Percentiles rank a stretch among this genome's conserved stretches.
phyloP scores from a whole-genome alignment of 768 basidiomycete genomes.

The Mycena belliarum region DNA sequence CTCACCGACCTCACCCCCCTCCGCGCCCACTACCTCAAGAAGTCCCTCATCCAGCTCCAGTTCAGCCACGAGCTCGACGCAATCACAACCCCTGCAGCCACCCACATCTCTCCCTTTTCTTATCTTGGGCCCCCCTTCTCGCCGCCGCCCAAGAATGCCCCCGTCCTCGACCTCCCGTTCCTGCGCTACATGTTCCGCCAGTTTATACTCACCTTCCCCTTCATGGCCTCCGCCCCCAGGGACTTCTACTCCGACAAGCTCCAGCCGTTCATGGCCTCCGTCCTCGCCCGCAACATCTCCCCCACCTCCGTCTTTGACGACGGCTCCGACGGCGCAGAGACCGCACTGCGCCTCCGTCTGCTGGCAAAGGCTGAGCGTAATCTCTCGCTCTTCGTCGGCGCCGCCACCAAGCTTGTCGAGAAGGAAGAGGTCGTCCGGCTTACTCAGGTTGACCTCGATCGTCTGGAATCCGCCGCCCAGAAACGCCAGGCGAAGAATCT shows the following conservation, averaged over 20 bases:
- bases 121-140: slow-evolving; percentile 89
- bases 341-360: slow-evolving; percentile 65
- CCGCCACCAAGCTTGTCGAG: slow-evolving; percentile 81
- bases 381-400: slow-evolving; percentile 75
- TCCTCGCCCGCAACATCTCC: slow-evolving; percentile 78
- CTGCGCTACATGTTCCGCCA: slow-evolving; percentile 88
- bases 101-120: slow-evolving; percentile 68
- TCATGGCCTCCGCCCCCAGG: slow-evolving; percentile 85
- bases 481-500: slow-evolving; percentile 54
- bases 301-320: slow-evolving; percentile 62
- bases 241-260: slow-evolving; percentile 94
- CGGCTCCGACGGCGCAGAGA: slow-evolving; percentile 48
- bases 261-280: slow-evolving; percentile 87
- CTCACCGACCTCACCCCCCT: slow-evolving; percentile 67
- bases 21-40: slow-evolving; percentile 98
- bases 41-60: slow-evolving; percentile 87
- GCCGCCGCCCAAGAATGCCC: slow-evolving; percentile 60
- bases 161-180: slow-evolving; percentile 78
- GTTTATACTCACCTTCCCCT: slow-evolving; percentile 93
- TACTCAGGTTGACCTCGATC: slow-evolving; percentile 79
- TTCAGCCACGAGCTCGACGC: slow-evolving; percentile 76
- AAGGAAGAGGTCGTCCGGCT: slow-evolving; percentile 89
- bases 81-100: slow-evolving; percentile 52
- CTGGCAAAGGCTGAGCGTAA: slow-evolving; percentile 83
- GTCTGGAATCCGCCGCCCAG: slow-evolving; percentile 71